These are phyloP conservation scores for Rhizopogon vulgaris DNA, from an alignment of 768 basidiomycete species.

Conservation along the genomic window DNA sequence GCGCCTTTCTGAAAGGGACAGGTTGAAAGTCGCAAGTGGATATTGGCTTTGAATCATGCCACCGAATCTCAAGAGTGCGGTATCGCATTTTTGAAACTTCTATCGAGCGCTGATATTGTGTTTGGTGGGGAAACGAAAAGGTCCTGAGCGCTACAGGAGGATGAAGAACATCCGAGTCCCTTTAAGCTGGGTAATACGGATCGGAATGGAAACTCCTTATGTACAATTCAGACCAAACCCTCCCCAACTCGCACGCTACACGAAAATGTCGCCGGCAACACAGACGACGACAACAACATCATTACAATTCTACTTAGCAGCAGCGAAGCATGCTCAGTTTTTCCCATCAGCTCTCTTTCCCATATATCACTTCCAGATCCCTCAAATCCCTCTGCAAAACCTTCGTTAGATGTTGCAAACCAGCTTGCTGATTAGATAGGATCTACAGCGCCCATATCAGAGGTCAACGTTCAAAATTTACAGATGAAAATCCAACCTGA, in stretches of 20 bases:
- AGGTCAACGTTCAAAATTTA: not conserved
- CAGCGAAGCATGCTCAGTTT: constrained; percentile 19
- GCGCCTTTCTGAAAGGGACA: constrained; percentile 72
- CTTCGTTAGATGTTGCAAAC: constrained; percentile 74
- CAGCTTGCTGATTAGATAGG: constrained; percentile 70
- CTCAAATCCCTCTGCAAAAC: constrained; percentile 58
- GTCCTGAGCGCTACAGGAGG: not conserved
- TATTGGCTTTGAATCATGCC: constrained; percentile 95
- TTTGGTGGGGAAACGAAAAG: not conserved
- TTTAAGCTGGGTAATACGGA: not conserved
- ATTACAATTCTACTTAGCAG: constrained; percentile 13
- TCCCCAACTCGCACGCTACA: not conserved
- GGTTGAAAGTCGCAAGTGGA: constrained; percentile 97
- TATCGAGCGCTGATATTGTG: not conserved
- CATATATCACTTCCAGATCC: constrained; percentile 63
- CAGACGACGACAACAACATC: too few relatives aligned
- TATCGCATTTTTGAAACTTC: constrained; percentile 56
- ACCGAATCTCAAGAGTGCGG: constrained; percentile 88
- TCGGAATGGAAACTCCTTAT: constrained; percentile 3
- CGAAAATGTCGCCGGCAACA: not conserved
- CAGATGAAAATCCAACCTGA: constrained; percentile 41
- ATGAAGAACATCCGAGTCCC: not conserved
- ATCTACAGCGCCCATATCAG: constrained; percentile 39
- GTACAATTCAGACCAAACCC: not conserved
- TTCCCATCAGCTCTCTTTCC: constrained; percentile 34